Evolutionary conservation across 441 rosid genomes (phyloP), one percentile per base, ranked within the genome.

Genomic region (Pelargonium cotyledonis): DNA sequence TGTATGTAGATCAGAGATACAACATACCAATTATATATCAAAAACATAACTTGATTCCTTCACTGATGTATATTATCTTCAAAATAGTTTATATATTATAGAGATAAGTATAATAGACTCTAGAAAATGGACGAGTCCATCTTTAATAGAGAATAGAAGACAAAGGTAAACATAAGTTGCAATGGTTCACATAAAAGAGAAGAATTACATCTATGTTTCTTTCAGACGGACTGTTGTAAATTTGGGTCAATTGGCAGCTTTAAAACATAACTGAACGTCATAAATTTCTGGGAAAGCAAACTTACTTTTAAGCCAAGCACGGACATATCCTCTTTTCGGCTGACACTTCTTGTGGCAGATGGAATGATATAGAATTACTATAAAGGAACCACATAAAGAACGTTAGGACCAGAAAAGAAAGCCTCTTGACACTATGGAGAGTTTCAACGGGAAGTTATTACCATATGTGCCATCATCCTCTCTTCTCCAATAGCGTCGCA

Each of bases 391-490:
- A 70, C 46, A 76, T 55, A 6, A 14, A 62, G 49, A 65, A 31
- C n/a, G 57, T 66, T 69, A 60, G 44, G 53, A 19, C 43, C 41
- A 12, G 26, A 66, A 35, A 31, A 58, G 14, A 58, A 74, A 12
- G 35, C 3, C 35, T 29, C 35, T 29, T 2, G 35, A 29, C 2
- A 29, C 4, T 29, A 29, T 29, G 35, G 35, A 29, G 35, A 29
- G 35, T 29, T 29, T 29, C 35, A 29, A 29, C 8, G 14, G 51
- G 51, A 9, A 46, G 55, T 62, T 26, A 65, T 63, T 82, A 91
- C 99, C 97, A 67, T 91, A 95, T 49, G 99, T 95, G 75, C 99
- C 97, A 78, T 95, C 96, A 15, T 88, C 95, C 76, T 95, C 99
- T 61, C 96, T 84, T 81, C 99, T 86, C 99, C 99, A 95, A 80